Base-by-base conservation (phyloP, 1,284 basidiomycete species). In the Papiliotrema terrestris region DNA sequence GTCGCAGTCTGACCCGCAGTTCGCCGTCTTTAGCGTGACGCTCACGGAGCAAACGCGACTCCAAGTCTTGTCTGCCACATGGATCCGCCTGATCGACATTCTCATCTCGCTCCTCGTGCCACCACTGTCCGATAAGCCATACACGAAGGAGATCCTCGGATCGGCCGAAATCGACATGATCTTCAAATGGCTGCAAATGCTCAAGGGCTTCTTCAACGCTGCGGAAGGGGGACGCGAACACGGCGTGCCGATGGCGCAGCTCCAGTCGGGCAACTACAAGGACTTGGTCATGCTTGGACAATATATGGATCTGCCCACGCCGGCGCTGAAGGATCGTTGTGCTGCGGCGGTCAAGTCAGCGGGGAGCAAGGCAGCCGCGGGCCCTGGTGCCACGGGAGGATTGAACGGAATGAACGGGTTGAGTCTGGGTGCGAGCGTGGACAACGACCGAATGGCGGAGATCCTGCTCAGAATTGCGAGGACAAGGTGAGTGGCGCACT, bases 131-230 rank as follows among this genome's bases (percentile, higher is more conserved):
- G 69, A 73, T 50, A 64, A 65, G 50, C 69, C 69, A 17, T 62
- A 58, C 41, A 52, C 49, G 1, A 52, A 44, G 5, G 55, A 61
- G 3, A 44, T 54, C 3, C 62, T 66, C 0, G 49, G 60, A 0
- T 46, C 63, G 0, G 60, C 52, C 19, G 72, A 78, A 53, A 56
- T 71, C 19, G 72, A 73, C 51, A 58, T 75, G 25, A 66, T 78
- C 13, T 76, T 74, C 71, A 75, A 74, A 53, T 76, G 73, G 74
- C 61, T 75, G 4, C 65, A 72, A 55, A 45, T 72, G 19, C 58
- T 76, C 43, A 76, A 75, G 55, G 51, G 60, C 1, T 78, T 76
- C 61, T 76, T 75, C 65, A 76, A 76, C 56, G 74, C 76, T 9
- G 55, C 57, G 4, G 75, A 76, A 41, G 58, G 61, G 20, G 69